Conservation (phyloP, 1,284 basidiomycete genomes). For the Bjerkandera adusta region DNA sequence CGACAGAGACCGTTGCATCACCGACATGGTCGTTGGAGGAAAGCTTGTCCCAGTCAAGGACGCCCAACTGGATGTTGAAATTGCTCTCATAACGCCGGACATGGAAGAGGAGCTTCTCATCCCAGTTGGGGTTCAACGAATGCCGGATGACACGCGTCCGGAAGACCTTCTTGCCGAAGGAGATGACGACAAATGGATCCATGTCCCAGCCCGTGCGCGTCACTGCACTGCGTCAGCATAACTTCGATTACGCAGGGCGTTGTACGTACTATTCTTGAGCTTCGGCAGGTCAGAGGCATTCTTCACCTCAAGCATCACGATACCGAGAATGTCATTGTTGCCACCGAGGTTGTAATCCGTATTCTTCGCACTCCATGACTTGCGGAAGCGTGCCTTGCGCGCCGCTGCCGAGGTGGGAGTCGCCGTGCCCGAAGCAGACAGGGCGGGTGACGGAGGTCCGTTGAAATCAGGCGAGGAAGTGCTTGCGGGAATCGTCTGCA, state of each 20-base stretch:
- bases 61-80: slow-evolving; percentile 76
- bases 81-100: slow-evolving; percentile 84
- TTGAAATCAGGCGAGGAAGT: slow-evolving; percentile 11
- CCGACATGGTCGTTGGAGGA: slow-evolving; percentile 88
- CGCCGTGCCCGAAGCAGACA: not conserved
- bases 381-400: slow-evolving; percentile 26
- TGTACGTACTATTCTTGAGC: slow-evolving; percentile 77
- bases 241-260: not conserved
- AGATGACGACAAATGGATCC: slow-evolving; percentile 96
- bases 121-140: slow-evolving; percentile 89
- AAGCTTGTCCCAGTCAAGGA: slow-evolving; percentile 95
- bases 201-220: slow-evolving; percentile 90
- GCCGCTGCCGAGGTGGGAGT: slow-evolving; percentile 12
- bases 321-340: slow-evolving; percentile 81
- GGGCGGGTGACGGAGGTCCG: slow-evolving; percentile 6
- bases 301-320: slow-evolving; percentile 80
- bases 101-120: slow-evolving; percentile 96
- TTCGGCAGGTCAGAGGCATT: slow-evolving; percentile 82
- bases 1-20: slow-evolving; percentile 68
- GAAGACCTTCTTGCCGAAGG: slow-evolving; percentile 97
- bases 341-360: slow-evolving; percentile 65
- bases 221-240: slow-evolving; percentile 42
- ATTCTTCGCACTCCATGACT: slow-evolving; percentile 34
- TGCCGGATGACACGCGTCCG: slow-evolving; percentile 89
- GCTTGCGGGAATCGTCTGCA: slow-evolving; percentile 15